A percentile compares a stretch with the other conserved stretches of the same genome.
phyloP scores from a whole-genome alignment of 2,329 filamentous ascomycete species.

The Cladorrhinum sp. region DNA sequence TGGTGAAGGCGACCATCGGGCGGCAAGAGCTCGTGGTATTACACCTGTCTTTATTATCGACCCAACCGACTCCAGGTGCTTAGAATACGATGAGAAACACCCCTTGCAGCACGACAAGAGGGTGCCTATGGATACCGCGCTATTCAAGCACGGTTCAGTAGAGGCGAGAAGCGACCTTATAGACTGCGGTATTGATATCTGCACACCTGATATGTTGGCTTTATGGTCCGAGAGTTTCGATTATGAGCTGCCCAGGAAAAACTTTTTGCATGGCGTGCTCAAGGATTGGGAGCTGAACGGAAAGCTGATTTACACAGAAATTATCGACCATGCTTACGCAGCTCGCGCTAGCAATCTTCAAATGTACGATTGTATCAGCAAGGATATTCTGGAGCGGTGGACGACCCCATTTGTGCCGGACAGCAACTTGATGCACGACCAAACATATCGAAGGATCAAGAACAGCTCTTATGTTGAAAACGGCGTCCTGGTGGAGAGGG shows the following conservation, averaged over 20 bases:
- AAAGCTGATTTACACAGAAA: slow-evolving; percentile 91
- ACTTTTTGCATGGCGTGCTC: slow-evolving; percentile 79
- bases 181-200: slow-evolving; percentile 95
- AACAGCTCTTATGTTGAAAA: slow-evolving; percentile 76
- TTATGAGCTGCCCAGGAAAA: slow-evolving; percentile 70
- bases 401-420: slow-evolving; percentile 87
- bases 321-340: slow-evolving; percentile 79
- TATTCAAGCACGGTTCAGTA: slow-evolving; percentile 72
- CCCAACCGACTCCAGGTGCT: slow-evolving; percentile 71
- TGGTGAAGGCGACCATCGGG: slow-evolving; percentile 66
- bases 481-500: slow-evolving; percentile 69
- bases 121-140: slow-evolving; percentile 71
- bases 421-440: slow-evolving; percentile 75
- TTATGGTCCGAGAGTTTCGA: slow-evolving; percentile 97
- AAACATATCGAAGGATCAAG: slow-evolving; percentile 69
- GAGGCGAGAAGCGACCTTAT: slow-evolving; percentile 85
- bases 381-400: slow-evolving; percentile 83
- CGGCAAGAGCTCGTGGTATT: slow-evolving; percentile 67
- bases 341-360: slow-evolving; percentile 82
- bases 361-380: slow-evolving; percentile 84
- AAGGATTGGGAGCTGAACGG: slow-evolving; percentile 97
- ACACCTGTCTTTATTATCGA: slow-evolving; percentile 86
- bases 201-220: slow-evolving; percentile 90
- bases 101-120: slow-evolving; percentile 63
- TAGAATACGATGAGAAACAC: slow-evolving; percentile 92